phyloP scores from a whole-genome alignment of 2,329 filamentous ascomycete species.

The Fusarium torreyae region DNA sequence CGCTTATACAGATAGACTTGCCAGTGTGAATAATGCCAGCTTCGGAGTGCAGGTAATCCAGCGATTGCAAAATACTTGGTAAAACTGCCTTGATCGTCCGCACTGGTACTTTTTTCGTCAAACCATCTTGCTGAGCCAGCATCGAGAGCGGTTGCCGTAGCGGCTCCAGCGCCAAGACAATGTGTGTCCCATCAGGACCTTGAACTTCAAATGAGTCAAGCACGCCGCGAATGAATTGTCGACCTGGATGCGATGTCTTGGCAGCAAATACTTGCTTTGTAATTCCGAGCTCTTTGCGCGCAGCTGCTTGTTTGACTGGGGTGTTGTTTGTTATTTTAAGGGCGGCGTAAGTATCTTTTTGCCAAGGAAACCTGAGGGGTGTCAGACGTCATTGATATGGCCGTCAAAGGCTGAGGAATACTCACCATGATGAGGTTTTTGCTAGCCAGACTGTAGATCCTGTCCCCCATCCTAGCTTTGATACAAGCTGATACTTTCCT shows the following conservation, averaged over 20 bases:
- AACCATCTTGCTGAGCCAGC: slow-evolving; percentile 44
- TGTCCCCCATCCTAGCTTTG: slow-evolving; percentile 58
- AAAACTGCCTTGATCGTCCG: slow-evolving; percentile 49
- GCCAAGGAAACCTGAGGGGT: slow-evolving; percentile 44
- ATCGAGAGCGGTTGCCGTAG: slow-evolving; percentile 49
- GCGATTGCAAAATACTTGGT: slow-evolving; percentile 55
- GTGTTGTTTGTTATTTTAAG: slow-evolving; percentile 51
- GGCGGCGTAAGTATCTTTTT: slow-evolving; percentile 46
- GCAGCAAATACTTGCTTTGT: slow-evolving; percentile 44
- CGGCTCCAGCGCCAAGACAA: slow-evolving; percentile 47
- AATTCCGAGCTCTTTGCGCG: slow-evolving; percentile 45
- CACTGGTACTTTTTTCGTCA: slow-evolving; percentile 39
- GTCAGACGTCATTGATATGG: not conserved
- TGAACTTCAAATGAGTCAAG: slow-evolving; percentile 48
- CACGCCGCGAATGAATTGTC: slow-evolving; percentile 40
- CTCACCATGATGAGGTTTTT: slow-evolving; percentile 46
- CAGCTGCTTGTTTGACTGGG: slow-evolving; percentile 41
- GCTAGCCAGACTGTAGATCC: slow-evolving; percentile 60
- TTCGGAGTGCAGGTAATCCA: slow-evolving; percentile 59
- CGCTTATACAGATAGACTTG: slow-evolving; percentile 34
- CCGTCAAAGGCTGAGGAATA: not conserved
- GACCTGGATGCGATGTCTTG: slow-evolving; percentile 42
- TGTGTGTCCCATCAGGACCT: slow-evolving; percentile 37
- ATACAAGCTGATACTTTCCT: slow-evolving; percentile 55
- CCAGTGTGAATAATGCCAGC: slow-evolving; percentile 60